phyloP scores from a whole-genome alignment of 2,329 filamentous ascomycete species.

The Aureobasidium sp. region DNA sequence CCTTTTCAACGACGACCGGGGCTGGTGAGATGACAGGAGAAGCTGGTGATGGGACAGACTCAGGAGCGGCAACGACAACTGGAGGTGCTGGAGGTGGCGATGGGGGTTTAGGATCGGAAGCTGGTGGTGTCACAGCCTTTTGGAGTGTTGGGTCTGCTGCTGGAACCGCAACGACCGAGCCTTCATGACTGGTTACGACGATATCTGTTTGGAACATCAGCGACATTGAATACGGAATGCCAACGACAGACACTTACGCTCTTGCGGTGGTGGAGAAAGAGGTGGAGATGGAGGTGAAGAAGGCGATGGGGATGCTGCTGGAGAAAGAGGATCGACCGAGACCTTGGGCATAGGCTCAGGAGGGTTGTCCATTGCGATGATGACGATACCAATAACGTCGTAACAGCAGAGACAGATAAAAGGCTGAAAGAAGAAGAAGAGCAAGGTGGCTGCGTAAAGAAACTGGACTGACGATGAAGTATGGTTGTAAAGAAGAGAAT shows the following conservation, averaged over 20 bases:
- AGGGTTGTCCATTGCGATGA: conserved; percentile 11
- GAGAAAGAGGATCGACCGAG: conserved; percentile 4
- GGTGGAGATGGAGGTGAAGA: neutral
- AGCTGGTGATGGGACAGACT: neutral
- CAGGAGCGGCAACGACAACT: neutral
- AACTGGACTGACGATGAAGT: neutral
- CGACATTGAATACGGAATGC: neutral
- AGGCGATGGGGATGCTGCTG: neutral
- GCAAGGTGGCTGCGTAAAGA: neutral
- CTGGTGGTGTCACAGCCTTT: conserved; percentile 2
- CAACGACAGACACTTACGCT: neutral
- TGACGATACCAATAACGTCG: neutral
- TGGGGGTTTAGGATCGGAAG: neutral
- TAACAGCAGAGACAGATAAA: neutral
- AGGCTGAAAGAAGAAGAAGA: neutral
- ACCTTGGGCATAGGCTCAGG: conserved; percentile 15
- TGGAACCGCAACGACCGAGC: conserved; percentile 4
- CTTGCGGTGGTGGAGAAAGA: neutral
- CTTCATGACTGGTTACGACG: conserved; percentile 10
- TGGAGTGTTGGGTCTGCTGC: conserved; percentile 8
- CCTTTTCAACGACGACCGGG: neutral
- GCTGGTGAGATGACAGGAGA: conserved; percentile 2
- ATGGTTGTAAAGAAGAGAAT: neutral
- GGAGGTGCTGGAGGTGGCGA: conserved; percentile 8
- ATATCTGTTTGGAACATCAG: neutral